Evolutionary conservation across 192 early-diverging fungal species (phyloP).

Genomic region (Dissophora globulifera): DNA sequence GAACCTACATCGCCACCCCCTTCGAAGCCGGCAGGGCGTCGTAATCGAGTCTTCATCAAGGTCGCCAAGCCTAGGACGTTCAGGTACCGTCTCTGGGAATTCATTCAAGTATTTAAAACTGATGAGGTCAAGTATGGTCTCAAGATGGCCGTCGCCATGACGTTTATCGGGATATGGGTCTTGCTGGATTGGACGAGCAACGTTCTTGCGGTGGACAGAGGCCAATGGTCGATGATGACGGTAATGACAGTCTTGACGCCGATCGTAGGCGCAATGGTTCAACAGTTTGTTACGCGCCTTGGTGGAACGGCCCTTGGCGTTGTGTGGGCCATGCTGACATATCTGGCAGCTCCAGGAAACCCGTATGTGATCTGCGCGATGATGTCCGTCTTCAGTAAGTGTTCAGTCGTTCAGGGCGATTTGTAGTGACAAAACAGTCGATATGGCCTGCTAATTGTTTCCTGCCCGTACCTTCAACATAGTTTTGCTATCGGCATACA

Average conservation of each 20-base stretch:
- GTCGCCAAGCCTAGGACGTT: constrained; percentile 27
- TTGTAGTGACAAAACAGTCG: no score
- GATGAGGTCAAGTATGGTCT: constrained; percentile 62
- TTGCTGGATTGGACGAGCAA: constrained; percentile 52
- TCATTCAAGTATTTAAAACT: constrained; percentile 44
- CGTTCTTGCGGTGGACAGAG: constrained; percentile 41
- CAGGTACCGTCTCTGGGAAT: constrained; percentile 56
- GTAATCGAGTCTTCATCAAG: constrained; percentile 18
- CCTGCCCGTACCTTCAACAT: background rate
- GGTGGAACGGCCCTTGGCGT: constrained; percentile 58
- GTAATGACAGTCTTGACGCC: constrained; percentile 50
- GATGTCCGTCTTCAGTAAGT: constrained; percentile 42
- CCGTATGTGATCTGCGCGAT: constrained; percentile 46
- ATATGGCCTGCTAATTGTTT: no score
- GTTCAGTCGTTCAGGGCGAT: no score
- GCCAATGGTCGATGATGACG: constrained; percentile 62
- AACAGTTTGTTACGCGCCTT: constrained; percentile 55
- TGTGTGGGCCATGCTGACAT: constrained; percentile 51
- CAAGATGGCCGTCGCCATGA: constrained; percentile 61
- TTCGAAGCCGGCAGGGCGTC: background rate
- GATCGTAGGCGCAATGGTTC: constrained; percentile 55
- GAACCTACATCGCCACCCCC: background rate
- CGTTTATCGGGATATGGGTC: constrained; percentile 51
- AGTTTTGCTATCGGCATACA: no score
- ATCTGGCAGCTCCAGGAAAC: constrained; percentile 18